Evolutionary conservation across 2,329 filamentous ascomycete genomes (phyloP).

Genomic region (Epichloe baconii): DNA sequence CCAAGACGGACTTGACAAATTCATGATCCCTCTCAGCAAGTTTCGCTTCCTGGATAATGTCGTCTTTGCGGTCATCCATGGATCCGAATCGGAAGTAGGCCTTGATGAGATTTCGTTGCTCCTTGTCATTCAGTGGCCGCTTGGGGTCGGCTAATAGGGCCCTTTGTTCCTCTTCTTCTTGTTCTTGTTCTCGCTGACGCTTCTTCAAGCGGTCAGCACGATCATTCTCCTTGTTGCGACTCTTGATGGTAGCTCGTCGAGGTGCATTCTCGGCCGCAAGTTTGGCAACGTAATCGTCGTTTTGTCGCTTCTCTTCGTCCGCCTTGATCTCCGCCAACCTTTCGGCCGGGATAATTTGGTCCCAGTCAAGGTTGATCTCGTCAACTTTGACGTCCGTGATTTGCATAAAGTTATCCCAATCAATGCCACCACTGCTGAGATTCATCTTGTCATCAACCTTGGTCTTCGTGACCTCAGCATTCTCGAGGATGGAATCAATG

Average conservation of each 20-base stretch:
- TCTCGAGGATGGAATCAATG: conserved; percentile 92
- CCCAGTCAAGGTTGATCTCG: conserved; percentile 70
- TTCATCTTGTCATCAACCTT: conserved; percentile 86
- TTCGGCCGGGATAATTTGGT: conserved; percentile 93
- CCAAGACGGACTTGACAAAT: conserved; percentile 63
- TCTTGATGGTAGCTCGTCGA: conserved; percentile 54
- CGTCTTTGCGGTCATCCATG: conserved; percentile 75
- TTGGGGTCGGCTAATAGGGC: conserved; percentile 69
- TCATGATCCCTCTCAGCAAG: conserved; percentile 69
- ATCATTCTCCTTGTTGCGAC: conserved; percentile 44
- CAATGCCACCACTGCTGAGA: conserved; percentile 74
- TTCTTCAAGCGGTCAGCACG: conserved; percentile 55
- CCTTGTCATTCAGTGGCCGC: conserved; percentile 82
- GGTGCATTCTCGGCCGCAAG: conserved; percentile 78
- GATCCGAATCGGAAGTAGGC: conserved; percentile 86
- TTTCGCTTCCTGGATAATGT: conserved; percentile 78
- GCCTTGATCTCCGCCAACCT: conserved; percentile 80
- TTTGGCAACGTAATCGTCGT: conserved; percentile 70
- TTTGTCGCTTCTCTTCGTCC: conserved; percentile 72
- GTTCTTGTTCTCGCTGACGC: conserved; percentile 48
- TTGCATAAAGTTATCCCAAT: conserved; percentile 90
- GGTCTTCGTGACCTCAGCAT: conserved; percentile 93
- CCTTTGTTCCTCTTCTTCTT: conserved; percentile 60
- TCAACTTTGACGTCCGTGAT: conserved; percentile 97
- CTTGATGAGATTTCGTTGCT: conserved; percentile 80